Base-by-base conservation (phyloP, 139 green algal genomes). In the Chlamydomonas sphaeroides region DNA sequence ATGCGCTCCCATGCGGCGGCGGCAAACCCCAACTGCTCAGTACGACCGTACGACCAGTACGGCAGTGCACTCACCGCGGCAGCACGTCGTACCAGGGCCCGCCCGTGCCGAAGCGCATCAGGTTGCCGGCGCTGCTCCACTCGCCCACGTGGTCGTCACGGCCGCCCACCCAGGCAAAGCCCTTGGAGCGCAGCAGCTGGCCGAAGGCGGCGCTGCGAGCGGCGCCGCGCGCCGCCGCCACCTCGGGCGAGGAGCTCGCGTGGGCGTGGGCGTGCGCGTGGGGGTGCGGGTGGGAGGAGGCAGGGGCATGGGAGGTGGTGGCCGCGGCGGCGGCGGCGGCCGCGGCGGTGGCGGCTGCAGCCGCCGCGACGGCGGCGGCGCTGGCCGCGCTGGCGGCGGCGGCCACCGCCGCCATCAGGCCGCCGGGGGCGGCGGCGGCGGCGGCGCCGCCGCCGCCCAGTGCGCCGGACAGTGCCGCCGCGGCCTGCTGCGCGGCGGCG, bases 21-120 rank as follows among this genome's bases (percentile, higher is more conserved):
- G n/a, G n/a, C n/a, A n/a, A n/a, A n/a, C n/a, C n/a, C n/a, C n/a
- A n/a, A n/a, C n/a, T n/a, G n/a, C n/a, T n/a, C n/a, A n/a, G n/a
- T n/a, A n/a, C n/a, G n/a, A n/a, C n/a, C n/a, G n/a, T n/a, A n/a
- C n/a, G n/a, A n/a, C n/a, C n/a, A n/a, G n/a, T n/a, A n/a, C n/a
- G n/a, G n/a, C n/a, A n/a, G n/a, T n/a, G n/a, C n/a, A n/a, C n/a
- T n/a, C n/a, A 83, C 82, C 82, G 67, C 18, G 89, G 89, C 21
- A 95, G 85, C n/a, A 90, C 92, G 35, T 69, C 88, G 87, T 92
- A 96, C 92, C 93, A 96, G n/a, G 90, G 92, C 1, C 80, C 87
- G 33, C 92, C 93, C 14, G 87, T 92, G 10, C 53, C 70, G 53
- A 95, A 84, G 59, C 85, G 85, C 80, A 96, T 62, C 49, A 95